Evolutionary conservation across 2,329 filamentous ascomycete species (phyloP).

Genomic region (Pestalotiopsis sp.): DNA sequence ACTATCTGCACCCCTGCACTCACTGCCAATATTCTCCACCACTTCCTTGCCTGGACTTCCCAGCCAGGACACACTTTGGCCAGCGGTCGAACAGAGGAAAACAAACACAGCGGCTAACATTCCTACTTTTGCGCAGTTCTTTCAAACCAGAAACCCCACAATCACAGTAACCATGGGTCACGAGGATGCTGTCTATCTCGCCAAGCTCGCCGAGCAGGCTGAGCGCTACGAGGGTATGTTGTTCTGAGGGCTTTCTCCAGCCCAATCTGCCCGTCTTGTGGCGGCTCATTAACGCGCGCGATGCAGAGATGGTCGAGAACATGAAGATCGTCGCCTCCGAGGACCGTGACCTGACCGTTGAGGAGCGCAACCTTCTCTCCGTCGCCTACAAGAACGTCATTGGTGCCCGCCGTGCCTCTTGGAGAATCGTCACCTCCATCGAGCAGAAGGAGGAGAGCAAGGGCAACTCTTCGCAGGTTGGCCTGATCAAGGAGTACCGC

Average conservation of each 20-base stretch:
- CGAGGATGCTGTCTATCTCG: slow-evolving; percentile 99
- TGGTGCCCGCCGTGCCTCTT: slow-evolving; percentile 92
- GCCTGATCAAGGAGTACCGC: slow-evolving; percentile 96
- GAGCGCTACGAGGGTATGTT: slow-evolving; percentile 97
- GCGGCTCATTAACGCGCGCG: not conserved
- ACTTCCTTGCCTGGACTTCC: not conserved
- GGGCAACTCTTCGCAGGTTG: slow-evolving; percentile 90
- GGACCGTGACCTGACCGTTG: slow-evolving; percentile 80
- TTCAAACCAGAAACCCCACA: slow-evolving; percentile 24
- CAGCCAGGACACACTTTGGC: not conserved
- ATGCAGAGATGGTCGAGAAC: slow-evolving; percentile 97
- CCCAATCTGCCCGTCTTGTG: slow-evolving; percentile 12
- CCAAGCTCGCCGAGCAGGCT: slow-evolving; percentile 99
- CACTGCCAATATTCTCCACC: not conserved
- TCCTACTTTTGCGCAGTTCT: slow-evolving; percentile 12
- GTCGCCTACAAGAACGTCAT: slow-evolving; percentile 99
- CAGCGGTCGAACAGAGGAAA: not conserved
- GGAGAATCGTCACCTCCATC: slow-evolving; percentile 97
- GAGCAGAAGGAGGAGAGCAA: slow-evolving; percentile 99
- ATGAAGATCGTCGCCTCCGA: slow-evolving; percentile 98
- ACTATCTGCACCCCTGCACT: not conserved
- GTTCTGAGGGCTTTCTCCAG: not conserved
- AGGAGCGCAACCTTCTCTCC: slow-evolving; percentile 96
- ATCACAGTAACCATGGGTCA: slow-evolving; percentile 82
- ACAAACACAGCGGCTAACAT: slow-evolving; percentile 24